Conservation (phyloP, 129 eudicot genomes). For the Logfia minima region DNA sequence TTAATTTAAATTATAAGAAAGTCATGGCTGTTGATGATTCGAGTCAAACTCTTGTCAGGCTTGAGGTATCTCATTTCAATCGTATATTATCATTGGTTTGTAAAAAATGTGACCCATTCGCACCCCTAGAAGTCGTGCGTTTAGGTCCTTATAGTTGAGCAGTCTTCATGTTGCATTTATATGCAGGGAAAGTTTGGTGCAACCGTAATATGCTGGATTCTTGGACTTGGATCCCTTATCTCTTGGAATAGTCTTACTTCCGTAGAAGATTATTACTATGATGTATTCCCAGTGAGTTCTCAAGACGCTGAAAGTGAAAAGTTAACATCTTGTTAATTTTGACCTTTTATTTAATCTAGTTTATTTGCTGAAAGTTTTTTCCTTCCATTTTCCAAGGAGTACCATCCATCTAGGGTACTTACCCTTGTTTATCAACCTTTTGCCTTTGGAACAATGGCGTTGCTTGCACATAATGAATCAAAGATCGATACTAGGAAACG, state of each 20-base stretch:
- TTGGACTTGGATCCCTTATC: constrained; percentile 59
- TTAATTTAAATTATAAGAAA: neutral
- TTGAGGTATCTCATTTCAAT: constrained; percentile 36
- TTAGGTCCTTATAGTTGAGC: neutral
- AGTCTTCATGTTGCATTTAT: neutral
- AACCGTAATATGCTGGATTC: constrained; percentile 49
- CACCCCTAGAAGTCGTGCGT: neutral
- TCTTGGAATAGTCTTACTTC: constrained; percentile 56
- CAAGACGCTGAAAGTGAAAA: constrained; percentile 8
- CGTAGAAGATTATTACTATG: constrained; percentile 51
- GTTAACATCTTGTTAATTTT: constrained; percentile 12
- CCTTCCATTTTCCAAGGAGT: constrained; percentile 32
- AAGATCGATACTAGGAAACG: constrained; percentile 49
- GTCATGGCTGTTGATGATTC: constrained; percentile 25
- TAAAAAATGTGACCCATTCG: neutral
- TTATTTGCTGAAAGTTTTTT: neutral
- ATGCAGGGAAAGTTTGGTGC: constrained; percentile 49
- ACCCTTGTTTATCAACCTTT: constrained; percentile 68
- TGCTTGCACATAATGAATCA: constrained; percentile 52
- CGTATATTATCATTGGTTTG: neutral
- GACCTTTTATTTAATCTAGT: neutral
- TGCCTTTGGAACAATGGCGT: constrained; percentile 51
- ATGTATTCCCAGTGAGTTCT: constrained; percentile 50
- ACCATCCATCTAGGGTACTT: constrained; percentile 68
- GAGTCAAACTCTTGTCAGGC: constrained; percentile 31